phyloP scores from a whole-genome alignment of 768 basidiomycete species.

The Serendipita indica region DNA sequence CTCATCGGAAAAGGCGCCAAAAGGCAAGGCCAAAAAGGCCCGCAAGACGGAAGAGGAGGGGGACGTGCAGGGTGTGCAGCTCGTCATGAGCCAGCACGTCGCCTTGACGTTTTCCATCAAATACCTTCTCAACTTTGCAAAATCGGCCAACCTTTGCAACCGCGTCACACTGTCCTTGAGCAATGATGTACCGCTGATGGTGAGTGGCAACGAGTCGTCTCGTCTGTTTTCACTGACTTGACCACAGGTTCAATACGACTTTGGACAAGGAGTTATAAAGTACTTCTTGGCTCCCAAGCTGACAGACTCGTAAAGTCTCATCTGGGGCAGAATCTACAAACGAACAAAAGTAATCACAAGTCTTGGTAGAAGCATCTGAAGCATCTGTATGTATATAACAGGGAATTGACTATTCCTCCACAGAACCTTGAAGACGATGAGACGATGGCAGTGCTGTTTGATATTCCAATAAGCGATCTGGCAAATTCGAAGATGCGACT shows the following conservation, averaged over 20 bases:
- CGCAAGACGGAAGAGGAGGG: conserved; percentile 44
- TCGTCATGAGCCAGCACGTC: conserved; percentile 84
- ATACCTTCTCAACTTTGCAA: conserved; percentile 93
- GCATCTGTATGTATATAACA: too few relatives aligned
- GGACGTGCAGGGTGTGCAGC: conserved; percentile 41
- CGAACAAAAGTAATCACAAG: too few relatives aligned
- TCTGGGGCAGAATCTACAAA: too few relatives aligned
- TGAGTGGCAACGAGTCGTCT: conserved; percentile 24
- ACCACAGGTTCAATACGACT: conserved; percentile 69
- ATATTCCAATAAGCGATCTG: too few relatives aligned
- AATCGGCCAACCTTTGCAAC: conserved; percentile 59
- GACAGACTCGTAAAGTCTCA: too few relatives aligned
- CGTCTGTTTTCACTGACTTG: background rate
- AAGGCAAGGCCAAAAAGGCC: conserved; percentile 37
- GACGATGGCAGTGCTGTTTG: too few relatives aligned
- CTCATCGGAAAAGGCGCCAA: conserved; percentile 27
- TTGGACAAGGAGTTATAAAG: conserved; percentile 73
- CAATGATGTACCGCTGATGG: conserved; percentile 81
- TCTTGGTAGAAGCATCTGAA: too few relatives aligned
- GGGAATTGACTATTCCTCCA: too few relatives aligned
- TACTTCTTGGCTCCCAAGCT: conserved; percentile 98
- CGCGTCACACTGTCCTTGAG: conserved; percentile 77
- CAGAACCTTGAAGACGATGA: too few relatives aligned
- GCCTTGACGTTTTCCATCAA: conserved; percentile 90
- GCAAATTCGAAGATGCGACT: too few relatives aligned